Evolutionary conservation across 495 filamentous ascomycete species (phyloP), one percentile per base, ranked within the genome.

Genomic region (Halenospora varia): DNA sequence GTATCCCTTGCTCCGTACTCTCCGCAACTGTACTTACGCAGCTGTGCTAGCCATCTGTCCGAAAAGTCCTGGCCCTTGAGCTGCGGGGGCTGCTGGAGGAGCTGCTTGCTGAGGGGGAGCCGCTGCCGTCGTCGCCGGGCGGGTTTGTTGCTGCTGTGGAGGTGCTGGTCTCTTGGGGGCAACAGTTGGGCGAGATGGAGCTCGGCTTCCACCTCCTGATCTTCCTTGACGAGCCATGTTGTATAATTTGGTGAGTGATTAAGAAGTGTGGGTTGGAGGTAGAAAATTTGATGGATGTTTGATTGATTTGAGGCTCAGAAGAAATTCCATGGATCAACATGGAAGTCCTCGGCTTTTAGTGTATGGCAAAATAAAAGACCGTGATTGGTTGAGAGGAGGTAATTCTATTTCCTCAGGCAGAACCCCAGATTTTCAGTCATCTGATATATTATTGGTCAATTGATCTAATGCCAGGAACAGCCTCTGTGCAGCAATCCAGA

Each of bases 21-120:
- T 20, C 13, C 25, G 19, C n/a, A 3, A 17, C 11, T 56, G 29
- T 8, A 76, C 87, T 69, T 85, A 92, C 84, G 88, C 88, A 64
- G 88, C 89, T 48, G 89, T 93, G 62, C 84, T 88, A 60, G 89
- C 89, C 85, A 93, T 92, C 77, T 92, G 86, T 47, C 85, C 89
- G 62, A 95, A 85, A 6, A 93, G 79, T 61, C 90, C 89, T 3
- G 87, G 82, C 15, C 86, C 83, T 60, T 78, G 77, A 57, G 61
- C 59, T 35, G 71, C 65, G 44, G 68, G 60, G 11, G 62, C 49
- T 2, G 65, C 51, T 41, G 73, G 56, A 75, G 72, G 49, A 45
- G 68, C 69, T 58, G 79, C 68, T 52, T 75, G 75, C 39, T 68
- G 56, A 46, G 81, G 73, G 59, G 80, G 68, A 51, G 78, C 70